Conservation (phyloP, 2,329 filamentous ascomycete genomes). For the Nemania diffusa region DNA sequence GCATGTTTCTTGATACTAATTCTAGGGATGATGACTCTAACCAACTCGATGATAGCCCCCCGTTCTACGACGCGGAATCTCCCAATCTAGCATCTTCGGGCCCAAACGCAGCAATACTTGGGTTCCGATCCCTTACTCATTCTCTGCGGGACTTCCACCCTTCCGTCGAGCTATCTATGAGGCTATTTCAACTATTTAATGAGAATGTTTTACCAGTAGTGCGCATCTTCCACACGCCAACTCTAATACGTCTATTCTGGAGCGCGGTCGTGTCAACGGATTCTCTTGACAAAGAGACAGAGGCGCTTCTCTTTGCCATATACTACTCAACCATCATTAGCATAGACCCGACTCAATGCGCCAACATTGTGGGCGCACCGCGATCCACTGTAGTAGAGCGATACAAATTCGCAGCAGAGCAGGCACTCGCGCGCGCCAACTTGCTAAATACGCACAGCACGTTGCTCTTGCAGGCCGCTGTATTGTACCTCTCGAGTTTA, state of each 20-base stretch:
- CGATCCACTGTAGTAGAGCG: slow-evolving; percentile 59
- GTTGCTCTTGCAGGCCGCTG: slow-evolving; percentile 69
- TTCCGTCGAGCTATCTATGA: slow-evolving; percentile 39
- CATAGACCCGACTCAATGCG: slow-evolving; percentile 58
- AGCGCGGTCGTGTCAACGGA: slow-evolving; percentile 37
- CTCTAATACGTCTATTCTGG: slow-evolving; percentile 43
- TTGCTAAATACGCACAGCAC: slow-evolving; percentile 71
- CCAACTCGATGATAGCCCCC: slow-evolving; percentile 17
- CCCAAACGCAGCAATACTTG: slow-evolving; percentile 42
- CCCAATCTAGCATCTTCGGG: slow-evolving; percentile 2
- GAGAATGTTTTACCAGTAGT: slow-evolving; percentile 45
- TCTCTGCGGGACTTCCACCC: slow-evolving; percentile 43
- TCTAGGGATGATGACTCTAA: slow-evolving; percentile 27
- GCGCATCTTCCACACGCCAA: slow-evolving; percentile 48
- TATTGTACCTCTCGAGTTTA: slow-evolving; percentile 68
- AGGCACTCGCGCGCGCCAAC: slow-evolving; percentile 70
- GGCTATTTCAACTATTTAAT: slow-evolving; percentile 41
- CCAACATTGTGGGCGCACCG: slow-evolving; percentile 60
- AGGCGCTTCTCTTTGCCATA: slow-evolving; percentile 70
- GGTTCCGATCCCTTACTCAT: slow-evolving; percentile 42
- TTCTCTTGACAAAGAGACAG: slow-evolving; percentile 57
- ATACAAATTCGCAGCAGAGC: slow-evolving; percentile 72
- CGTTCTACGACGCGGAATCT: slow-evolving; percentile 19
- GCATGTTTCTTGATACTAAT: slow-evolving; percentile 37
- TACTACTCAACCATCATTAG: slow-evolving; percentile 69